Base-by-base conservation (phyloP, 192 early-diverging fungal species). In the Coemansia sp. region DNA sequence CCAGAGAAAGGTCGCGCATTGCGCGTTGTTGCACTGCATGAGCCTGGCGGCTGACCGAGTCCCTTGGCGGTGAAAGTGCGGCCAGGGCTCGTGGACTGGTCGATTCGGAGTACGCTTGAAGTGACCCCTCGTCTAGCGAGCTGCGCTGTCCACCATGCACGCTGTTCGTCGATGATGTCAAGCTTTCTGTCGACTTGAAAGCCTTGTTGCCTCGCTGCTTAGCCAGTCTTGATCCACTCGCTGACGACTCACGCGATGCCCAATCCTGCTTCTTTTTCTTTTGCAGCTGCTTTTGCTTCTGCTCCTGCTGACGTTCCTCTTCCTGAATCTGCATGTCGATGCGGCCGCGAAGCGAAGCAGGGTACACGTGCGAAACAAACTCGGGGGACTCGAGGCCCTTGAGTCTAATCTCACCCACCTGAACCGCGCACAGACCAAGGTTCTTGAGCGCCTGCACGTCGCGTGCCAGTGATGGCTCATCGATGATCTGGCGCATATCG, bases 351-450 rank as follows among this genome's bases (percentile, higher is more conserved):
- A 75, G 73, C 6, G 72, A 62, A 1, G 69, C 81, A 3, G 86
- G 84, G 64, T 86, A 88, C 9, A 94, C 87, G 66, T 90, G 65
- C 32, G 84, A 89, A 24, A 94, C 70, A 66, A 87, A 84, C 70
- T 96, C 94, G 3, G 92, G 91, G 5, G 90, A 93, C 69, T 96
- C 94, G 9, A 96, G 72, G 0, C 94, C 94, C 78, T 96, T 96
- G 17, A 96, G 83, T 56, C 88, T 90, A 14, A 83, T 83, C 63
- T 93, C 94, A 19, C 93, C 94, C 23, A 94, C 82, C 56, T 86
- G 87, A 72, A 90, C 84, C 5, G 88, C 76, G 52, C 84, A 78
- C 29, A 90, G 85, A 5, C 88, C 88, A 54, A 92, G 76, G 56
- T 85, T 86, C 38, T 83, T 85, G n/a, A 92, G 77, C n/a, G 75